Base-by-base conservation (phyloP, 2,329 filamentous ascomycete genomes). In the Penicillium sp. region DNA sequence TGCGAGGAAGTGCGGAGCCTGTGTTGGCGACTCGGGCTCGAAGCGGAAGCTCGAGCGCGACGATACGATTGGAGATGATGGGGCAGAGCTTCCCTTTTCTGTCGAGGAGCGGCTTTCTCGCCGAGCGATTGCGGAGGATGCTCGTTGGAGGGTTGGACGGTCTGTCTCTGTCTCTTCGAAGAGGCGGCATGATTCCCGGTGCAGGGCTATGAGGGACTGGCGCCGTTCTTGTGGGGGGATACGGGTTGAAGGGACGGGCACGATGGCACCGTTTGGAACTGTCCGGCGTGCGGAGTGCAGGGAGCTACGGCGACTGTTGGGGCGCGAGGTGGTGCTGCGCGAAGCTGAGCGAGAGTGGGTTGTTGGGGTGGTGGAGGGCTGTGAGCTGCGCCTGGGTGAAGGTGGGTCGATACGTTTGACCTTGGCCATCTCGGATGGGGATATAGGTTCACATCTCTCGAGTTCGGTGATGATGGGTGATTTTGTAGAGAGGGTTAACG, bases 131-230 rank as follows among this genome's bases (percentile, higher is more conserved):
- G 50, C 36, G 5, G 62, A 63, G 9, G 49, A 14, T 10, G 54
- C 32, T 14, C 58, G 49, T 2, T 54, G 48, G 4, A 57, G 40
- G 13, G 48, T 16, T 11, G 56, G 47, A 9, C 39, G 54, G 4
- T 44, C 29, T 43, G 50, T 51, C 18, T 54, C 53, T 43, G 36
- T 54, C 39, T 5, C 60, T 56, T 75, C 71, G 32, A 77, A 77
- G 1, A 77, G 57, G 14, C 73, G 74, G 49, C 74, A 74, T 44
- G 74, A 74, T 43, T 77, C 70, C 6, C 74, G 72, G 44, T 77
- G 72, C 18, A 76, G 57, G 1, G 71, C 68, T 8, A 76, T 43
- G 9, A 76, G 64, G 13, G 72, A 70, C 49, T 75, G 67, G 7
- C 71, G 68, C 48, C 61, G 64, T 46, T 67, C 53, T 42, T 66